A percentile compares a stretch with the other conserved stretches of the same genome.
phyloP scores from a whole-genome alignment of 129 eudicot species.

The Artemisia argyi region DNA sequence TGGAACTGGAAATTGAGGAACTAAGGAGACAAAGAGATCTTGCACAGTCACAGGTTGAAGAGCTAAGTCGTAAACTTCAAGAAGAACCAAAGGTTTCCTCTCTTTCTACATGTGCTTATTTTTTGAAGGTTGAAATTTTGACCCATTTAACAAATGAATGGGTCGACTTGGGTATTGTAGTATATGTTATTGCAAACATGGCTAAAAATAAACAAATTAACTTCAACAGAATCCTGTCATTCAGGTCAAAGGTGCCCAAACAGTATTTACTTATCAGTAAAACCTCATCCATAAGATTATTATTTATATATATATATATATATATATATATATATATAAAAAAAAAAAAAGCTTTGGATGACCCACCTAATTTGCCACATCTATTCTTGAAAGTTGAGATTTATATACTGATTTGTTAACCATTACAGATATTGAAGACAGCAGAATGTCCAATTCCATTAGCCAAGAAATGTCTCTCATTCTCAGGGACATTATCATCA shows the following conservation, averaged over 20 bases:
- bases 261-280: too few relatives aligned
- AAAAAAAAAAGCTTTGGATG: too few relatives aligned
- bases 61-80: conserved; percentile 74
- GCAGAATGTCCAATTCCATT: conserved; percentile 46
- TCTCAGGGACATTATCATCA: conserved; percentile 65
- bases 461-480: conserved; percentile 82
- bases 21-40: conserved; percentile 85
- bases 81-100: conserved; percentile 57
- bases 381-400: too few relatives aligned
- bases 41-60: conserved; percentile 78
- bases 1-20: conserved; percentile 94
- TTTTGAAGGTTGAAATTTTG: background rate
- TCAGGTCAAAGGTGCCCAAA: too few relatives aligned
- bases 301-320: too few relatives aligned
- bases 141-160: background rate
- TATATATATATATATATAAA: too few relatives aligned
- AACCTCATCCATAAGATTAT: too few relatives aligned
- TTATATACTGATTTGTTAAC: conserved; percentile 3
- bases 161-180: too few relatives aligned
- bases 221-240: too few relatives aligned
- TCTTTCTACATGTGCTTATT: conserved; percentile 5
- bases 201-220: too few relatives aligned
- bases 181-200: too few relatives aligned
- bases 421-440: conserved; percentile 44
- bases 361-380: too few relatives aligned